Percentiles rank a stretch among this genome's conserved stretches.
Conservation (phyloP, 148 eudicot species). For the Chenopodium album region DNA sequence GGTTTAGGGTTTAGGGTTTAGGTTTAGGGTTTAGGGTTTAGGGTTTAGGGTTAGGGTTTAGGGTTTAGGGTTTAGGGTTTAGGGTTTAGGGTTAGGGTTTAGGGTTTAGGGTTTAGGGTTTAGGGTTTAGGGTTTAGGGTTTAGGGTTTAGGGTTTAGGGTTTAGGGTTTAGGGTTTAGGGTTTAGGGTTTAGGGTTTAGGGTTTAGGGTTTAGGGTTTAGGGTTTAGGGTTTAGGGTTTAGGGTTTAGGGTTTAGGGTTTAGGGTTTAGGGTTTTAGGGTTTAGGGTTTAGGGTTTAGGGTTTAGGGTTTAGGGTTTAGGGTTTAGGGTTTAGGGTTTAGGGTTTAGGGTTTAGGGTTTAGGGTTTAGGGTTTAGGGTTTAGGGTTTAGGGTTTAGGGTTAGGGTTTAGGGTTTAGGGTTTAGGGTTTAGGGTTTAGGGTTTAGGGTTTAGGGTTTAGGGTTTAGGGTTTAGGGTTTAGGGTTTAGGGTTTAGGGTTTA, state of each 20-base stretch:
- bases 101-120: constrained; percentile 13
- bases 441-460: constrained; percentile 28
- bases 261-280: constrained; percentile 42
- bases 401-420: constrained; percentile 29
- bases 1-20: constrained; percentile 24
- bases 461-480: constrained; percentile 33
- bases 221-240: constrained; percentile 42
- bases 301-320: constrained; percentile 36
- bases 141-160: constrained; percentile 35
- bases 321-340: constrained; percentile 34
- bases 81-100: constrained; percentile 27
- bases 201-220: constrained; percentile 40
- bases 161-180: constrained; percentile 36
- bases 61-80: constrained; percentile 18
- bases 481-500: constrained; percentile 34
- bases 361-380: constrained; percentile 30
- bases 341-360: constrained; percentile 33
- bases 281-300: constrained; percentile 38
- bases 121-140: constrained; percentile 32
- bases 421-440: constrained; percentile 25
- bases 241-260: constrained; percentile 40
- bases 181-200: constrained; percentile 32
- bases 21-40: constrained; percentile 22
- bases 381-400: constrained; percentile 30
- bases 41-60: constrained; percentile 19